Evolutionary conservation across 2,329 filamentous ascomycete species (phyloP), one percentile per base, ranked within the genome.

Genomic region (Verticillium zaregamsianum): DNA sequence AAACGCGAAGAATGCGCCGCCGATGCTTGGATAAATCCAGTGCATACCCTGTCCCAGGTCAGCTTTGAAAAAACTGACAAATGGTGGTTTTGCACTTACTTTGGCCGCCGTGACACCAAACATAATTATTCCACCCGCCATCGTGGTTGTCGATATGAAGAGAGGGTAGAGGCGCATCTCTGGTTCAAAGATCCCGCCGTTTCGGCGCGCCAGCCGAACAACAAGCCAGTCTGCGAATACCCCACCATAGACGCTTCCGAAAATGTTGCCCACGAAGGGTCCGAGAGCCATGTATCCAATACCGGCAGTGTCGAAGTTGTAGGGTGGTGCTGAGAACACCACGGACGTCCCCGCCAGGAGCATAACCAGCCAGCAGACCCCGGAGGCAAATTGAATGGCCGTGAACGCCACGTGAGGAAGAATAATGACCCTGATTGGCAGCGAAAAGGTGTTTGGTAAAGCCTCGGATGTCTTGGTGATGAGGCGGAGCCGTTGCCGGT

Each of bases 121-220:
- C 71, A 77, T 73, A 3, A 76, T 68, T 2, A 76, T 33, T 0
- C 76, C 75, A 0, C 68, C 71, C 7, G 71, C 66, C 57, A 72
- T 66, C 0, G 70, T 52, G 3, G 77, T 20, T 0, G 71, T 70
- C 1, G 71, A 69, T 3, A 69, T 62, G 6, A 70, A 58, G 0
- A 68, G 61, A 14, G 65, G 64, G 52, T 68, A 86, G 25, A 86
- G 68, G 17, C 84, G 75, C 81, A 83, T 84, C 70, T 86, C 83
- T 0, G 83, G 74, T 1, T 79, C 72, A 35, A 79, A 76, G 7
- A 78, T 65, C 31, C 76, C 75, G 17, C 70, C 70, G 62, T 82
- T 81, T 57, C 70, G 73, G 65, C 73, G 77, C 1, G 80, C 76
- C 37, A 85, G 67, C 45, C 68, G 69, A n/a, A 73, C 62, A n/a